A percentile compares a stretch with the other conserved stretches of the same genome.
These are phyloP conservation scores for Cryptococcus jaspeensis DNA, from an alignment of 1,284 basidiomycete genomes.

Conservation along the genomic window DNA sequence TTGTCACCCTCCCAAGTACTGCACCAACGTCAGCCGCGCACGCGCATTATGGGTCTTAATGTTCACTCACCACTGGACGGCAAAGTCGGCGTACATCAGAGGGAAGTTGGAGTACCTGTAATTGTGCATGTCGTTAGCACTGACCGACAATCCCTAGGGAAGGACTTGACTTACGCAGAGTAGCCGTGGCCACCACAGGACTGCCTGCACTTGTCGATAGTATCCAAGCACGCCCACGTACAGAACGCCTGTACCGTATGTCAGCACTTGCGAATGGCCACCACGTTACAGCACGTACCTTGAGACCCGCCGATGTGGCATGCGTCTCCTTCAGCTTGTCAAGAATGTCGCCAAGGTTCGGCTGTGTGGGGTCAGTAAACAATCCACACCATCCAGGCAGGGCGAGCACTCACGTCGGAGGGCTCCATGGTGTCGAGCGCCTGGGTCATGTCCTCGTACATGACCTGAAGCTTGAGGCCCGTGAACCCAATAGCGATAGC, in stretches of 20 bases:
- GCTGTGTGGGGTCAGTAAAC: slow-evolving; percentile 24
- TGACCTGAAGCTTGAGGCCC: slow-evolving; percentile 51
- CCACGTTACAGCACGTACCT: slow-evolving; percentile 1
- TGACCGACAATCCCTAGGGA: background rate
- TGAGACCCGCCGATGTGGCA: slow-evolving; percentile 59
- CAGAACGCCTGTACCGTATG: slow-evolving; percentile 56
- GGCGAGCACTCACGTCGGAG: slow-evolving; percentile 39
- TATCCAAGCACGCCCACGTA: slow-evolving; percentile 59
- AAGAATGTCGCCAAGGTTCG: slow-evolving; percentile 46
- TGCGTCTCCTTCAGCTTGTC: slow-evolving; percentile 61
- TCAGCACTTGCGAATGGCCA: background rate
- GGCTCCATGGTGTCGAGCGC: slow-evolving; percentile 58
- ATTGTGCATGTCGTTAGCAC: slow-evolving; percentile 2
- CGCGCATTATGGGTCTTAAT: background rate
- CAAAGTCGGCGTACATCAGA: slow-evolving; percentile 58
- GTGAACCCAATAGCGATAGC: slow-evolving; percentile 60
- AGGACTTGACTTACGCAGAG: slow-evolving; percentile 47
- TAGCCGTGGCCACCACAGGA: slow-evolving; percentile 61
- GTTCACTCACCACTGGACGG: slow-evolving; percentile 53
- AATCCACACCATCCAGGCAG: background rate
- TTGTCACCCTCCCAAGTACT: slow-evolving; percentile 60
- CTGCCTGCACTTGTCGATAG: slow-evolving; percentile 59
- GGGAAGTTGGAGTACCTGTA: slow-evolving; percentile 56
- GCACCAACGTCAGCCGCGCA: background rate
- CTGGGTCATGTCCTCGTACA: slow-evolving; percentile 54